These are phyloP conservation scores for Pyrenophora teres DNA, from an alignment of 2,329 filamentous ascomycete genomes.

Conservation along the genomic window DNA sequence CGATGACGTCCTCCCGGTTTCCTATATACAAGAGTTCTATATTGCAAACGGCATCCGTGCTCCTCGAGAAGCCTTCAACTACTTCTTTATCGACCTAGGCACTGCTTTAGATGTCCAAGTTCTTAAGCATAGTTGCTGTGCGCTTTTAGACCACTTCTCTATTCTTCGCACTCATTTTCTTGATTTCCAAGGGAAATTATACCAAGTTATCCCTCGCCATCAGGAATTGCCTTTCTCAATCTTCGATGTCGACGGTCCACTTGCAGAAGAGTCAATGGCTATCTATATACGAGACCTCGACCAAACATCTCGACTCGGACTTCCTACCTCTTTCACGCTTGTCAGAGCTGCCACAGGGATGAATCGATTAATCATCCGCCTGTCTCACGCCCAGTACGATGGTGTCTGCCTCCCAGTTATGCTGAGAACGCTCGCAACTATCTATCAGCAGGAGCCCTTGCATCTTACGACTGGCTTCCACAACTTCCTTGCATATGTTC, in stretches of 20 bases:
- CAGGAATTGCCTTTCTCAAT: neutral
- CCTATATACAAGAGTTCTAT: neutral
- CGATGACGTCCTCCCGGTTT: neutral
- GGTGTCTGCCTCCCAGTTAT: too few species aligned
- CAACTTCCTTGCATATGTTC: neutral
- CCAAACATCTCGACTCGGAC: neutral
- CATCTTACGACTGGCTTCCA: neutral
- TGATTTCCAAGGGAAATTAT: neutral
- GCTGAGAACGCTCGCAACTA: neutral
- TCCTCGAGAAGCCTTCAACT: neutral
- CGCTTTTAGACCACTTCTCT: neutral
- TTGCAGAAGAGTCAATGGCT: neutral
- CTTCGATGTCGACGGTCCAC: neutral
- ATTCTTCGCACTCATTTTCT: neutral
- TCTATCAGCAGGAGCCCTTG: neutral
- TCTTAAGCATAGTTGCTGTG: neutral
- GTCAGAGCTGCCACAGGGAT: neutral
- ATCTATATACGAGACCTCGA: neutral
- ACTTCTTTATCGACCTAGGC: neutral
- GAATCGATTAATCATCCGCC: conserved; percentile 9
- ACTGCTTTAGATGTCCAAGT: neutral
- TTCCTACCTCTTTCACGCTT: conserved; percentile 2
- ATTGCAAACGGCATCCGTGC: neutral
- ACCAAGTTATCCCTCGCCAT: too few species aligned
- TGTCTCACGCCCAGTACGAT: conserved; percentile 23